Evolutionary conservation across 768 basidiomycete species (phyloP).

Genomic region (Cyathus striatus): DNA sequence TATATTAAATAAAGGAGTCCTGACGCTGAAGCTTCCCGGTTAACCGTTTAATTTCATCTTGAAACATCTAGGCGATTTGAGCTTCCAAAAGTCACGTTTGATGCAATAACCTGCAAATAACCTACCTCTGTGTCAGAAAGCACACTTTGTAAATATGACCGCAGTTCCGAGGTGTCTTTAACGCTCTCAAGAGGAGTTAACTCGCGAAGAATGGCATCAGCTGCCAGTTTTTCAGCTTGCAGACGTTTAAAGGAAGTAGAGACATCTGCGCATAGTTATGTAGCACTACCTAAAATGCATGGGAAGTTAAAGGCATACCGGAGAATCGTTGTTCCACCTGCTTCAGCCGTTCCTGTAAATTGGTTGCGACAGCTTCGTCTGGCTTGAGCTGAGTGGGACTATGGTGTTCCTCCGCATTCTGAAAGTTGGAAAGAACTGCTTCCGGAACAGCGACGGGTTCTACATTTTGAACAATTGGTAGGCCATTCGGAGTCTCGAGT

Average conservation of each 20-base stretch:
- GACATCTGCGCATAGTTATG: slow-evolving; percentile 55
- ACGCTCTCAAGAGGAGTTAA: slow-evolving; percentile 67
- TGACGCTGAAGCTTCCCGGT: slow-evolving; percentile 69
- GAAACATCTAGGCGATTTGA: slow-evolving; percentile 50
- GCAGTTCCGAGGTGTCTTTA: slow-evolving; percentile 59
- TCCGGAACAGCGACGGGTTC: too few relatives aligned
- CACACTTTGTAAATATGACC: slow-evolving; percentile 67
- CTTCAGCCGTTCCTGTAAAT: slow-evolving; percentile 59
- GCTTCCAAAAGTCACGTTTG: not conserved
- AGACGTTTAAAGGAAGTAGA: slow-evolving; percentile 74
- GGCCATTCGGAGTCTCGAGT: too few relatives aligned
- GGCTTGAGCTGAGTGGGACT: not conserved
- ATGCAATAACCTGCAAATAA: not conserved
- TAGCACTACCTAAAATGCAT: slow-evolving; percentile 2
- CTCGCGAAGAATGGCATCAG: slow-evolving; percentile 64
- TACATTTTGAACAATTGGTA: too few relatives aligned
- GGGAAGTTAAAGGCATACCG: slow-evolving; percentile 33
- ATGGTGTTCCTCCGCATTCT: not conserved
- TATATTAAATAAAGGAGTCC: slow-evolving; percentile 12
- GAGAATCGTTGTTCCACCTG: slow-evolving; percentile 75
- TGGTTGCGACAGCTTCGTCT: slow-evolving; percentile 36
- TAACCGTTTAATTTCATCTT: slow-evolving; percentile 77
- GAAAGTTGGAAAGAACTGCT: not conserved
- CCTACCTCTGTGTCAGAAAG: slow-evolving; percentile 68
- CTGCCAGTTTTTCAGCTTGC: slow-evolving; percentile 65